These are phyloP conservation scores for Heritiera fomes DNA, from an alignment of 345 rosid genomes.

Conservation along the genomic window DNA sequence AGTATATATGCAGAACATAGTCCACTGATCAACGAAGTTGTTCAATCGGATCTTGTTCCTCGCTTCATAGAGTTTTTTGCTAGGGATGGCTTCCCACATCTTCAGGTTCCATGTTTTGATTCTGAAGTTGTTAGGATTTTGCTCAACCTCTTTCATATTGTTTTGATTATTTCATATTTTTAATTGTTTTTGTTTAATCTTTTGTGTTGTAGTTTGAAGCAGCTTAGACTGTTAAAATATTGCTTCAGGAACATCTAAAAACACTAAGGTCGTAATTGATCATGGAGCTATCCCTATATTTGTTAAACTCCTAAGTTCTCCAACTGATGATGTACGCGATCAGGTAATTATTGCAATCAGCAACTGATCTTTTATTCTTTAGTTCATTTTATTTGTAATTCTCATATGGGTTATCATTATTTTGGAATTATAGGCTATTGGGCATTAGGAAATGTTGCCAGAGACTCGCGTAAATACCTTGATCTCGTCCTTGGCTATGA, in stretches of 20 bases:
- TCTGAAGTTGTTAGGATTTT: neutral
- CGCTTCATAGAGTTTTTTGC: slow-evolving; percentile 70
- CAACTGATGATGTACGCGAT: slow-evolving; percentile 73
- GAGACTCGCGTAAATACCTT: slow-evolving; percentile 73
- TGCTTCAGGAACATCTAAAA: slow-evolving; percentile 81
- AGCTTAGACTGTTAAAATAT: slow-evolving; percentile 86
- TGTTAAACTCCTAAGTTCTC: slow-evolving; percentile 62
- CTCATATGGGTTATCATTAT: neutral
- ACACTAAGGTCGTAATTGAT: slow-evolving; percentile 67
- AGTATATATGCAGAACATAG: slow-evolving; percentile 49
- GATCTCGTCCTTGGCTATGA: slow-evolving; percentile 60
- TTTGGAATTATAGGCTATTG: slow-evolving; percentile 58
- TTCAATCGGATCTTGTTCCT: slow-evolving; percentile 68
- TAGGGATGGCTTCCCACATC: slow-evolving; percentile 72
- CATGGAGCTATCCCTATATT: slow-evolving; percentile 73
- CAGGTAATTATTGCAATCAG: slow-evolving; percentile 46
- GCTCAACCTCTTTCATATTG: neutral
- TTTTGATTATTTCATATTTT: neutral
- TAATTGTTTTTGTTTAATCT: neutral
- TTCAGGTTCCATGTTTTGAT: slow-evolving; percentile 42
- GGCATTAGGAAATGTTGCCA: slow-evolving; percentile 86
- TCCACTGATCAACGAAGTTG: slow-evolving; percentile 74
- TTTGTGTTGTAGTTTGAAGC: slow-evolving; percentile 64
- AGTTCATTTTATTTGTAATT: neutral
- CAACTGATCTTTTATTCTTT: neutral